Conservation (phyloP, 768 basidiomycete species). For the Amanita fuliginea region DNA sequence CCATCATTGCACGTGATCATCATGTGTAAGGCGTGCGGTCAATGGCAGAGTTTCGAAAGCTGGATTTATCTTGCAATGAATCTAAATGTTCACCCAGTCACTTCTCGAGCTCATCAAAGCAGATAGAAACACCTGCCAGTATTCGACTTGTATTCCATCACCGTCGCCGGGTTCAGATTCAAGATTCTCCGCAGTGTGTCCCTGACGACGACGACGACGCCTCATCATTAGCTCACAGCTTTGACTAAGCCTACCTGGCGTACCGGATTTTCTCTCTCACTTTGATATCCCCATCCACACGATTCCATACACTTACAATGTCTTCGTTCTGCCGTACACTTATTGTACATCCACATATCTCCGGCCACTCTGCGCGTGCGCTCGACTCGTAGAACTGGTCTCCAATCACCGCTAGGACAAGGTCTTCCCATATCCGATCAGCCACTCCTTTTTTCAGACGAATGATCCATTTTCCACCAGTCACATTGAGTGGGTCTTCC, state of each 20-base stretch:
- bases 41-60: conserved; percentile 60
- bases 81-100: conserved; percentile 33
- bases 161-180: conserved; percentile 62
- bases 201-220: conserved; percentile 38
- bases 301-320: conserved; percentile 89
- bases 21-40: conserved; percentile 30
- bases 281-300: conserved; percentile 64
- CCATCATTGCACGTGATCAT: conserved; percentile 2
- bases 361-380: conserved; percentile 45
- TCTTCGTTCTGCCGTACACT: conserved; percentile 91
- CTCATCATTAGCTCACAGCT: conserved; percentile 1
- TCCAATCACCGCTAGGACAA: conserved; percentile 78
- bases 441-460: conserved; percentile 85
- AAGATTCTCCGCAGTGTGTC: conserved; percentile 73
- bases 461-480: conserved; percentile 93
- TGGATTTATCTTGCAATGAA: conserved; percentile 83
- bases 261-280: conserved; percentile 77
- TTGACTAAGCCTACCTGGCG: conserved; percentile 15
- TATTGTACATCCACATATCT: conserved; percentile 93
- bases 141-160: conserved; percentile 94
- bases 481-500: conserved; percentile 86
- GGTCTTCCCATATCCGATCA: conserved; percentile 86
- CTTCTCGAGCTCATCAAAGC: neutral
- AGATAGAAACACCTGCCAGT: conserved; percentile 40
- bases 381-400: conserved; percentile 68